Percentiles rank a stretch among this genome's conserved stretches.
Conservation (phyloP, 345 rosid genomes). For the Ceriops decandra region DNA sequence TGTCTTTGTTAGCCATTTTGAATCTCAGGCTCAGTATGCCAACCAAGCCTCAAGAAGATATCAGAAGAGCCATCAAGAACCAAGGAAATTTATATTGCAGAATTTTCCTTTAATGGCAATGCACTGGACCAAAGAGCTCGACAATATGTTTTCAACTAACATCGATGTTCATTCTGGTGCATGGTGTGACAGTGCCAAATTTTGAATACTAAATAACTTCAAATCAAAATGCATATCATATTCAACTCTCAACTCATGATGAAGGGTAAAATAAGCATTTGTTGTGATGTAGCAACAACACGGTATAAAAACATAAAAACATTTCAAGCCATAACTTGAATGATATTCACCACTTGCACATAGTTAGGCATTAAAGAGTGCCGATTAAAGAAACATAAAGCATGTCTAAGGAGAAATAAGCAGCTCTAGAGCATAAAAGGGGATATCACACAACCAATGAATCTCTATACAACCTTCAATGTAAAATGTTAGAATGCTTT, state of each 20-base stretch:
- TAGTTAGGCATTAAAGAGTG: neutral
- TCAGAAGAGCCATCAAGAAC: neutral
- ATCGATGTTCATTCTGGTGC: neutral
- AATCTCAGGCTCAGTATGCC: neutral
- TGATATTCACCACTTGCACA: neutral
- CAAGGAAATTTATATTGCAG: neutral
- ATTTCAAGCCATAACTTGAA: neutral
- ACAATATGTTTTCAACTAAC: neutral
- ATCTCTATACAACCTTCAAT: neutral
- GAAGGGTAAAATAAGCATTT: too few relatives aligned
- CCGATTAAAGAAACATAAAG: neutral
- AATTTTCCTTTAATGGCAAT: conserved; percentile 4
- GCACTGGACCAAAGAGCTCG: neutral
- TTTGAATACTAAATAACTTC: neutral
- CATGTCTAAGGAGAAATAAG: neutral
- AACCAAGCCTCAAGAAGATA: neutral
- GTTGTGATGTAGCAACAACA: too few relatives aligned
- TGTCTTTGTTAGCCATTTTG: neutral
- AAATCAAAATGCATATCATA: too few relatives aligned
- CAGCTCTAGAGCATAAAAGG: neutral
- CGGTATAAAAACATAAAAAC: neutral
- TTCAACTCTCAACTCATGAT: too few relatives aligned
- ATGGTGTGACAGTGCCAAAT: neutral
- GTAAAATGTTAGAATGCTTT: neutral
- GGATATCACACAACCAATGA: neutral